Conservation (phyloP, 495 filamentous ascomycete genomes). For the Evernia prunastri region DNA sequence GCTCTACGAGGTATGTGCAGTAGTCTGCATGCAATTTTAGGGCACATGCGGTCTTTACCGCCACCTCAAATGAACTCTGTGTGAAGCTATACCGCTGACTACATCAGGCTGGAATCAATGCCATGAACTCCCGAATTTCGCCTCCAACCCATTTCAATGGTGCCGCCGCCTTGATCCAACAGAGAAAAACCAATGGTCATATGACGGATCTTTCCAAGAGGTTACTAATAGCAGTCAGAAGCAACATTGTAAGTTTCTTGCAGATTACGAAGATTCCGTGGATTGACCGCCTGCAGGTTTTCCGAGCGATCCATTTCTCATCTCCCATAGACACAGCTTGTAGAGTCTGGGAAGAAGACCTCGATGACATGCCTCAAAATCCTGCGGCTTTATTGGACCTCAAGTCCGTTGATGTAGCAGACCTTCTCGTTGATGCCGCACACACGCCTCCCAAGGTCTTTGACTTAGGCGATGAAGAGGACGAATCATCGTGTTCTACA, state of each 20-base stretch:
- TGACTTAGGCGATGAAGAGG: not conserved
- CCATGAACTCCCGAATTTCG: slow-evolving; percentile 16
- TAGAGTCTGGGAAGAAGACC: slow-evolving; percentile 18
- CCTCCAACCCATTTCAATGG: slow-evolving; percentile 20
- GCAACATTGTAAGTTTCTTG: slow-evolving; percentile 14
- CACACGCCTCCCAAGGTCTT: not conserved
- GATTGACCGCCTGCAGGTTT: slow-evolving; percentile 9
- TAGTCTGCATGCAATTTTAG: not conserved
- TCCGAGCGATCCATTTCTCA: slow-evolving; percentile 13
- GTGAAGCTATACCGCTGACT: not conserved
- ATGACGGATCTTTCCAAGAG: slow-evolving; percentile 19
- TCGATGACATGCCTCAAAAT: slow-evolving; percentile 12
- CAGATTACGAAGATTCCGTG: too few relatives aligned
- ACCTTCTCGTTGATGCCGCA: slow-evolving; percentile 15
- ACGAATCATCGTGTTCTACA: not conserved
- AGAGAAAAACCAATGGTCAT: slow-evolving; percentile 2
- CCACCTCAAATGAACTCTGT: not conserved
- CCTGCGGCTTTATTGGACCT: slow-evolving; percentile 18
- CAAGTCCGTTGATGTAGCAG: slow-evolving; percentile 19
- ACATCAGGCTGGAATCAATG: slow-evolving; percentile 1
- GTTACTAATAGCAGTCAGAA: slow-evolving; percentile 21
- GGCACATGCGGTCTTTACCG: not conserved
- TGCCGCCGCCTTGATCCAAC: slow-evolving; percentile 22
- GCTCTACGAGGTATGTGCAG: slow-evolving; percentile 19
- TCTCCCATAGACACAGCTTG: slow-evolving; percentile 11